Evolutionary conservation across 108 stramenopile genomes (phyloP).

Genomic region (Nannochloropsis gaditana): DNA sequence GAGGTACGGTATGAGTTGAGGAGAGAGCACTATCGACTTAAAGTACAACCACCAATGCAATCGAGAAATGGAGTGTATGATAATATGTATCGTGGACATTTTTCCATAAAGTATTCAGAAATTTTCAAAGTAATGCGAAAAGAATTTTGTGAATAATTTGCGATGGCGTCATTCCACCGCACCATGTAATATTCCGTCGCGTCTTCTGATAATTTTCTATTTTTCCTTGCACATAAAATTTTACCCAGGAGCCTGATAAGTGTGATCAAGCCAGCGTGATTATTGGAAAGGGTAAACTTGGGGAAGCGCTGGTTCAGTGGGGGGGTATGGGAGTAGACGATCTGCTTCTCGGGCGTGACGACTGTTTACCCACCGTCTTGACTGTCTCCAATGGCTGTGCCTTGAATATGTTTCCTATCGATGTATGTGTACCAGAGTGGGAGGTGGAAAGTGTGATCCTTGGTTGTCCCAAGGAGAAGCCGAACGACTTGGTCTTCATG

Average conservation of each 20-base stretch:
- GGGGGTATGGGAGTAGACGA: constrained; percentile 33
- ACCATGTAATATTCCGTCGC: no score
- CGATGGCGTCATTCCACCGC: no score
- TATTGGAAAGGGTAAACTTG: constrained; percentile 39
- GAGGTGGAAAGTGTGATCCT: constrained; percentile 39
- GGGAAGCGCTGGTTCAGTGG: constrained; percentile 35
- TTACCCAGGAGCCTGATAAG: constrained; percentile 28
- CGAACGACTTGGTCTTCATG: constrained; percentile 39
- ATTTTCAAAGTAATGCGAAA: no score
- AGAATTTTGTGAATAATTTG: no score
- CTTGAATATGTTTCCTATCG: constrained; percentile 35
- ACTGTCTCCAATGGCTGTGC: constrained; percentile 18
- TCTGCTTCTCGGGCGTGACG: constrained; percentile 33
- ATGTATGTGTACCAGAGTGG: constrained; percentile 40
- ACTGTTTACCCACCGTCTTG: constrained; percentile 20
- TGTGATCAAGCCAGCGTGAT: constrained; percentile 38
- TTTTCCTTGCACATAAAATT: no score
- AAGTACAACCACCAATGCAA: no score
- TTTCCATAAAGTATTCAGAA: no score
- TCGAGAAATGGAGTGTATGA: no score
- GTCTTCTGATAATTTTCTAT: no score
- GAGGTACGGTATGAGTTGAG: no score
- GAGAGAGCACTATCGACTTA: no score
- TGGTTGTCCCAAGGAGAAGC: constrained; percentile 34
- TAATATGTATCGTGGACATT: no score